phyloP scores from a whole-genome alignment of 2,329 filamentous ascomycete genomes.

The Scedosporium aurantiacum region DNA sequence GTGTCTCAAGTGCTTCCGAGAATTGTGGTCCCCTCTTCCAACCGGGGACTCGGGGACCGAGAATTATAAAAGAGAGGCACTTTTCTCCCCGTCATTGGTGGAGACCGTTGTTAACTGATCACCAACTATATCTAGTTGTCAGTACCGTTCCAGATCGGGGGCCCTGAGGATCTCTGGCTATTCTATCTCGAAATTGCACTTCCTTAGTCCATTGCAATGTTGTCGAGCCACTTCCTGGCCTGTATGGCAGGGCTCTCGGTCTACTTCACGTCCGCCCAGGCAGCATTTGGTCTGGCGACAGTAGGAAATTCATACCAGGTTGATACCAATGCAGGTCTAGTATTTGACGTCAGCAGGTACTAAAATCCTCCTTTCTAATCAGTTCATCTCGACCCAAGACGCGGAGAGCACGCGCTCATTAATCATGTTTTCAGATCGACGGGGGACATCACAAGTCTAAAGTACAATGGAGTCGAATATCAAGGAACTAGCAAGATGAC shows the following conservation, averaged over 20 bases:
- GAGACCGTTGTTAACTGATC: background rate
- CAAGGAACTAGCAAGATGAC: constrained; percentile 40
- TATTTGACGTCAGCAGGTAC: constrained; percentile 15
- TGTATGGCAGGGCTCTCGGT: background rate
- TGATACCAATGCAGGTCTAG: constrained; percentile 15
- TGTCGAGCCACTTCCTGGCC: background rate
- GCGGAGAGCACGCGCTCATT: background rate
- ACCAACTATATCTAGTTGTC: background rate
- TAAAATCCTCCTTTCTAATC: constrained; percentile 26
- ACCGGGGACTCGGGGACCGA: no score
- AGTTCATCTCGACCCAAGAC: background rate
- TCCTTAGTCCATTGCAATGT: background rate
- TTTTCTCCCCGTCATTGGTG: no score
- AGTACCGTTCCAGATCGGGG: no score
- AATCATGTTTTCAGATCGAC: constrained; percentile 36
- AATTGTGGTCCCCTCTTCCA: no score
- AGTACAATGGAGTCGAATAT: constrained; percentile 46
- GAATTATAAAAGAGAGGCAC: no score
- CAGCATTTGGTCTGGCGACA: constrained; percentile 9
- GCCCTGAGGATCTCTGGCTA: no score
- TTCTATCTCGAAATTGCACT: background rate
- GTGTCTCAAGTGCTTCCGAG: background rate
- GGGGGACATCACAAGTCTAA: constrained; percentile 55
- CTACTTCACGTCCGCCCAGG: background rate
- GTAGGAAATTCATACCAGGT: constrained; percentile 11